Percentiles rank a stretch among this genome's conserved stretches.
These are phyloP conservation scores for Colletotrichum sp. DNA, from an alignment of 2,329 filamentous ascomycete species.

Conservation along the genomic window DNA sequence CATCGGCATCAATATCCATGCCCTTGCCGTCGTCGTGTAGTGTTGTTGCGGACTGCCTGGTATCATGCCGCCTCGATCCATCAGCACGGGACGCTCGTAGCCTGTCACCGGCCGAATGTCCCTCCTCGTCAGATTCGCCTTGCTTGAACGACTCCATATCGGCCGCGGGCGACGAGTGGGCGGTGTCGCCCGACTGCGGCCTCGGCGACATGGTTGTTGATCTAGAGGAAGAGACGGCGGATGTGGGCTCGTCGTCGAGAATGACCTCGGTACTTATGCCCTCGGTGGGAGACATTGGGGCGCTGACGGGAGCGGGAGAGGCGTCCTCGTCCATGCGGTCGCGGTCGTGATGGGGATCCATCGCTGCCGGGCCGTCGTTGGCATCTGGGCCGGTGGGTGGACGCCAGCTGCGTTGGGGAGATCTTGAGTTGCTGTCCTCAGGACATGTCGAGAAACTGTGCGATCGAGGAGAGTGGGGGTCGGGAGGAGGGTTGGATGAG, in stretches of 20 bases:
- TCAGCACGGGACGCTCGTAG: background rate
- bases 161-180: constrained; percentile 37
- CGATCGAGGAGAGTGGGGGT: constrained; percentile 40
- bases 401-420: constrained; percentile 21
- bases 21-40: constrained; percentile 20
- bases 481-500: constrained; percentile 45
- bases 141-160: constrained; percentile 41
- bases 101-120: background rate
- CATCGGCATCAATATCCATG: constrained; percentile 27
- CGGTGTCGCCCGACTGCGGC: constrained; percentile 38
- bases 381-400: background rate
- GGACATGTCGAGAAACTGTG: constrained; percentile 48
- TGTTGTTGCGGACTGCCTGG: background rate
- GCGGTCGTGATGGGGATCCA: constrained; percentile 31
- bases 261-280: constrained; percentile 22
- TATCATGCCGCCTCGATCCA: background rate
- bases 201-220: constrained; percentile 50
- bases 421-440: constrained; percentile 37
- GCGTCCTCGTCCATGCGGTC: constrained; percentile 26
- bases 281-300: constrained; percentile 6
- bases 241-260: constrained; percentile 24
- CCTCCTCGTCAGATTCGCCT: constrained; percentile 43
- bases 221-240: constrained; percentile 38
- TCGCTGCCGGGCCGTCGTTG: constrained; percentile 14
- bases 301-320: constrained; percentile 28